phyloP scores from a whole-genome alignment of 805 yeast species.

The Hanseniaspora jakobsenii region DNA sequence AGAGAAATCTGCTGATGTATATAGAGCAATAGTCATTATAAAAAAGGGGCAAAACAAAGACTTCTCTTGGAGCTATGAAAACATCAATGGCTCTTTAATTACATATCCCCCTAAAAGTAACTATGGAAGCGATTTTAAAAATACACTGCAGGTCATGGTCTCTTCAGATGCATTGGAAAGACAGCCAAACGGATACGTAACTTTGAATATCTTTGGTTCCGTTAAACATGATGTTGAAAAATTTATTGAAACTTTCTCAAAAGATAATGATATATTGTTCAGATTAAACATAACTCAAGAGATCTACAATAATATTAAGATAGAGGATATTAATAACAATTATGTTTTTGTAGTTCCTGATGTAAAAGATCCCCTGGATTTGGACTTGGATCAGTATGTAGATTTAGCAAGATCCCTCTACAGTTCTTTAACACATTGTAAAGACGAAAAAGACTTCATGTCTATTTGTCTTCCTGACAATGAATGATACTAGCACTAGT shows the following conservation, averaged over 20 bases:
- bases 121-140: not conserved
- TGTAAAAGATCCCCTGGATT: conserved; percentile 1
- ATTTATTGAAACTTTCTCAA: not conserved
- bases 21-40: not conserved
- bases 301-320: not conserved
- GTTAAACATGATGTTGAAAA: not conserved
- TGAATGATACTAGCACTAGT: too few relatives aligned
- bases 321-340: not conserved
- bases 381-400: conserved; percentile 9
- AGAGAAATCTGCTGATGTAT: not conserved
- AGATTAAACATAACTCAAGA: not conserved
- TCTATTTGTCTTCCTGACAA: conserved; percentile 9
- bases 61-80: not conserved
- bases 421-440: not conserved
- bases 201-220: not conserved
- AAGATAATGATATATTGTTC: not conserved
- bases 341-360: conserved; percentile 2
- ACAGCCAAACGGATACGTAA: not conserved
- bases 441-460: conserved; percentile 2
- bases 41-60: not conserved
- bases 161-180: conserved; percentile 1
- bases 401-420: not conserved
- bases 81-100: conserved; percentile 6
- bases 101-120: conserved; percentile 1
- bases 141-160: conserved; percentile 1